Percentiles rank a stretch among this genome's conserved stretches.
These are phyloP conservation scores for Aegilops umbellulata DNA, from an alignment of 176 grass and related monocot species.

Conservation along the genomic window DNA sequence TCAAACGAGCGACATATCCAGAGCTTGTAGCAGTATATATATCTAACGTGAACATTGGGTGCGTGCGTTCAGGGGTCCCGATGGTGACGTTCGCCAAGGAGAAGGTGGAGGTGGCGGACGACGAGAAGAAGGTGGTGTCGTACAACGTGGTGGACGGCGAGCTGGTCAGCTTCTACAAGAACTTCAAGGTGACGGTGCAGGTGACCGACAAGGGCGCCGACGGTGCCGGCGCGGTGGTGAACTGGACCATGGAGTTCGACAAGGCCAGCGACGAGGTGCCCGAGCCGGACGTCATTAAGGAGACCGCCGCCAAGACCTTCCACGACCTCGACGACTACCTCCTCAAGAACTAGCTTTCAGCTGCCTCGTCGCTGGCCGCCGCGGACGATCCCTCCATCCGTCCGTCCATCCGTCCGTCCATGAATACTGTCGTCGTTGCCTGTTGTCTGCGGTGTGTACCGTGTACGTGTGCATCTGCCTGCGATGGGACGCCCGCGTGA, in stretches of 20 bases:
- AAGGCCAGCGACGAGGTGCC: conserved; percentile 68
- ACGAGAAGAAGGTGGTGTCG: conserved; percentile 61
- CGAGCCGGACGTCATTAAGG: conserved; percentile 66
- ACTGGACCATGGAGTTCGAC: conserved; percentile 64
- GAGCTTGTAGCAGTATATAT: too few relatives aligned
- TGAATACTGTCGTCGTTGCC: not conserved
- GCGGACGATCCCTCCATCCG: too few relatives aligned
- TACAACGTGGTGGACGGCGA: conserved; percentile 91
- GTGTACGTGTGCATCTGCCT: not conserved
- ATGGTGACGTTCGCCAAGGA: conserved; percentile 84
- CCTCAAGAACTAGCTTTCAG: conserved; percentile 48
- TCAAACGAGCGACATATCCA: not conserved
- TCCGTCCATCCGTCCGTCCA: not conserved
- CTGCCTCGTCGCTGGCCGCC: not conserved
- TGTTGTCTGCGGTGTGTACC: not conserved
- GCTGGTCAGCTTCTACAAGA: conserved; percentile 64
- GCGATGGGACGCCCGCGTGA: not conserved
- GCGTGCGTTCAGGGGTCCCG: conserved; percentile 41
- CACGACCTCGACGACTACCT: conserved; percentile 82
- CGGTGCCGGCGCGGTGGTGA: conserved; percentile 42
- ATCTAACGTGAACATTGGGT: too few relatives aligned
- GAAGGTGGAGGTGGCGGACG: conserved; percentile 69
- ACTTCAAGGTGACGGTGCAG: conserved; percentile 59
- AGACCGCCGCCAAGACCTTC: conserved; percentile 67
- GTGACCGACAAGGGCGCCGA: conserved; percentile 40